These are phyloP conservation scores for Yamadazyma triangularis DNA, from an alignment of 1,139 yeast species.

Conservation along the genomic window DNA sequence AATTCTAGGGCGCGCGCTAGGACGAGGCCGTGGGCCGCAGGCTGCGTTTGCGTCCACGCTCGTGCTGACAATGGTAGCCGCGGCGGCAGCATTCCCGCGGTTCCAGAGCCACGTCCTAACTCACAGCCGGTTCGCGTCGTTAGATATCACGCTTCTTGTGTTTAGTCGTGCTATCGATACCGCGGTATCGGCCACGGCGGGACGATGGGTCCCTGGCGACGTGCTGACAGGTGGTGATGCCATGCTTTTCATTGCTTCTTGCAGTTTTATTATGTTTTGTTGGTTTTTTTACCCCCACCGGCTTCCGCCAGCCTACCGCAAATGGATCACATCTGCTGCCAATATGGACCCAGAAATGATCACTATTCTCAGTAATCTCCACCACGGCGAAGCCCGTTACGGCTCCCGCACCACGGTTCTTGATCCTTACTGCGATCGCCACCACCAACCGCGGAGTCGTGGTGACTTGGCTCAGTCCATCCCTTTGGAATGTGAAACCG, in stretches of 20 bases:
- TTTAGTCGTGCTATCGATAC: constrained; percentile 36
- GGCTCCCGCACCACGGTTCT: constrained; percentile 23
- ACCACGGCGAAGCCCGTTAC: constrained; percentile 20
- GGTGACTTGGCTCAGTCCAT: constrained; percentile 17
- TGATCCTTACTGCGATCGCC: constrained; percentile 21
- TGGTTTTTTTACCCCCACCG: constrained; percentile 31
- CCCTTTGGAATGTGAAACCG: constrained; percentile 28
- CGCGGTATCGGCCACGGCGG: constrained; percentile 21
- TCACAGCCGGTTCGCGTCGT: constrained; percentile 26
- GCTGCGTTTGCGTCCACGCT: no score
- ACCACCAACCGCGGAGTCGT: constrained; percentile 20
- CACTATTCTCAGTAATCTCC: constrained; percentile 18
- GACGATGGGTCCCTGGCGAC: constrained; percentile 14
- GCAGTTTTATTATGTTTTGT: constrained; percentile 29
- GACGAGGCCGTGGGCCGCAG: no score
- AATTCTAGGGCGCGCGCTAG: no score
- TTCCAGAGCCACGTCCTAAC: constrained; percentile 28
- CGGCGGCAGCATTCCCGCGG: constrained; percentile 22
- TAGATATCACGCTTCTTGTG: constrained; percentile 32
- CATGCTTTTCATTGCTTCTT: constrained; percentile 22
- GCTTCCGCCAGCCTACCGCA: constrained; percentile 33
- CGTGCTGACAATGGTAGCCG: constrained; percentile 24
- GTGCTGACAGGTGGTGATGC: constrained; percentile 24
- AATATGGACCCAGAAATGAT: constrained; percentile 33
- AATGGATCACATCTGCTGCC: constrained; percentile 41